phyloP scores from a whole-genome alignment of 2,329 filamentous ascomycete species.

The Pyricularia pennisetigena region DNA sequence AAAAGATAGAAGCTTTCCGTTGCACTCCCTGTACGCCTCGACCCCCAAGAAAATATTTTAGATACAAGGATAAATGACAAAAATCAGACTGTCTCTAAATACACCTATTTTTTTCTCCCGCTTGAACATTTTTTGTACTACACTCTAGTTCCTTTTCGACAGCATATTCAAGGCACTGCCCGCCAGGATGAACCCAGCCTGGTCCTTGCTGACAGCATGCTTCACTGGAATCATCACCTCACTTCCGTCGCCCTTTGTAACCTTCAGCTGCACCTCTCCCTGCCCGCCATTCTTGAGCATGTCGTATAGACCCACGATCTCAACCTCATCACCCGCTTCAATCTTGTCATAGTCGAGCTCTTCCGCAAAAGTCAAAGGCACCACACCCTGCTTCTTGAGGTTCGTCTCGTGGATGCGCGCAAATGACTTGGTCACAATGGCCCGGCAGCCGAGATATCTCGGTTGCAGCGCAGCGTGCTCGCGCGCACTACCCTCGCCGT shows the following conservation, averaged over 20 bases:
- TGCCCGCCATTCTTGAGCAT: conserved; percentile 70
- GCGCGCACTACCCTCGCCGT: conserved; percentile 75
- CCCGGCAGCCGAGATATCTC: conserved; percentile 70
- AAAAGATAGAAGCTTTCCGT: not conserved
- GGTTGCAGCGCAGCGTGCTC: conserved; percentile 85
- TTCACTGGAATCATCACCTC: conserved; percentile 65
- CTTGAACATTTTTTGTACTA: not conserved
- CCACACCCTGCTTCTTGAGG: conserved; percentile 93
- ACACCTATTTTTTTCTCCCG: not conserved
- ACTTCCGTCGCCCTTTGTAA: conserved; percentile 55
- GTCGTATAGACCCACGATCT: conserved; percentile 74
- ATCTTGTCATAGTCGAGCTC: conserved; percentile 83
- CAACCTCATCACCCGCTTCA: conserved; percentile 71
- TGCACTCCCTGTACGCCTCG: not conserved
- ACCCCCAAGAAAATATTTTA: not conserved
- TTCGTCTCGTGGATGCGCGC: conserved; percentile 91
- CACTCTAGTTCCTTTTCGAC: conserved; percentile 41
- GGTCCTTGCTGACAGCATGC: conserved; percentile 82
- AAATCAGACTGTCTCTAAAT: not conserved
- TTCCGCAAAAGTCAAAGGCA: conserved; percentile 83
- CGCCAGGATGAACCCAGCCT: conserved; percentile 84
- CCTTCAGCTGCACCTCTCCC: conserved; percentile 61
- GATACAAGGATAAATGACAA: not conserved
- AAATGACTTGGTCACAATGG: conserved; percentile 73
- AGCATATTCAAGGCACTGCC: conserved; percentile 90